phyloP scores from a whole-genome alignment of 2,329 filamentous ascomycete genomes.

The Diaporthe eres region DNA sequence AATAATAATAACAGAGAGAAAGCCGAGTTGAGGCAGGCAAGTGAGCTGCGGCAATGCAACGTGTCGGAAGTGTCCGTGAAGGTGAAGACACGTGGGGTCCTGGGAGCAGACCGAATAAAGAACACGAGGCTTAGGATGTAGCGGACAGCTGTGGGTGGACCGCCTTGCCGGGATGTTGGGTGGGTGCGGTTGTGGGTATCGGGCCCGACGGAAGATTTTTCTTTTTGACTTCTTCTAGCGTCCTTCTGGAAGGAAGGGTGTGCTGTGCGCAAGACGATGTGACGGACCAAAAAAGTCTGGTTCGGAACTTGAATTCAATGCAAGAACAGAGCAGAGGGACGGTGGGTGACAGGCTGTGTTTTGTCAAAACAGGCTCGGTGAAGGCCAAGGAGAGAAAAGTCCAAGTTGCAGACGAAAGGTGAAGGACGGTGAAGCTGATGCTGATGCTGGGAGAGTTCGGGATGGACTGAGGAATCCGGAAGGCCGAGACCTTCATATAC shows the following conservation, averaged over 20 bases:
- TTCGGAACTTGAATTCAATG: slow-evolving; percentile 3
- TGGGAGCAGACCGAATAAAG: background rate
- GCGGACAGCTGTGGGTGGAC: slow-evolving; percentile 23
- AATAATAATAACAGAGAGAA: background rate
- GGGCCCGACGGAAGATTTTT: slow-evolving; percentile 27
- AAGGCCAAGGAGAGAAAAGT: background rate
- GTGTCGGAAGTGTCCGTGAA: slow-evolving; percentile 1
- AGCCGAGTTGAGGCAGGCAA: background rate
- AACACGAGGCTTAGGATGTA: slow-evolving; percentile 1
- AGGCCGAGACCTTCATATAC: slow-evolving; percentile 35
- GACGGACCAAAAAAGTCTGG: slow-evolving; percentile 21
- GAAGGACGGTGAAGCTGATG: slow-evolving; percentile 31
- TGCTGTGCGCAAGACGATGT: background rate
- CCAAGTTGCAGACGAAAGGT: background rate
- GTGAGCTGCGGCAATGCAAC: background rate
- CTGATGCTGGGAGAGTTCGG: slow-evolving; percentile 16
- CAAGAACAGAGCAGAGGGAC: slow-evolving; percentile 1
- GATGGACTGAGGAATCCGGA: slow-evolving; percentile 19
- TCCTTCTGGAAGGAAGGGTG: slow-evolving; percentile 33
- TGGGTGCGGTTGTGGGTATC: slow-evolving; percentile 22
- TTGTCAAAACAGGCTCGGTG: background rate
- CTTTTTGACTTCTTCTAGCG: slow-evolving; percentile 38
- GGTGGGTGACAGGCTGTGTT: background rate
- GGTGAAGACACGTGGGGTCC: slow-evolving; percentile 20
- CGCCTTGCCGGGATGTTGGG: slow-evolving; percentile 26